phyloP scores from a whole-genome alignment of 768 basidiomycete genomes.

The Amanita molliuscula region DNA sequence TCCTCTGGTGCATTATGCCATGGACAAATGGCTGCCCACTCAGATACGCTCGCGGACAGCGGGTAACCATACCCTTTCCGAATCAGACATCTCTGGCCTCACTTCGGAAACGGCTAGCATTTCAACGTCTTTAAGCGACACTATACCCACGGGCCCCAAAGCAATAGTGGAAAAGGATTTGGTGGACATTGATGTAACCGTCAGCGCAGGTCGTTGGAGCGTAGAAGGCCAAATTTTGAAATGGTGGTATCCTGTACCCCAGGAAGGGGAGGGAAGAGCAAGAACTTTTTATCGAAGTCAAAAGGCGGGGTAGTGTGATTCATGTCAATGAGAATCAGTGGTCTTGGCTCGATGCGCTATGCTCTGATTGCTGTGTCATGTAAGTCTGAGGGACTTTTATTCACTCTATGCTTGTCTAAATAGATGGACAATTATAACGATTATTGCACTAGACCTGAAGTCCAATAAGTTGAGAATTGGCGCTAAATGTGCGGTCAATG shows the following conservation, averaged over 20 bases:
- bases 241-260: conserved; percentile 46
- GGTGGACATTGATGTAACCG: conserved; percentile 34
- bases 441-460: neutral
- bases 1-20: conserved; percentile 83
- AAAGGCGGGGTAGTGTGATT: conserved; percentile 20
- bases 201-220: conserved; percentile 30
- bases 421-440: neutral
- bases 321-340: neutral
- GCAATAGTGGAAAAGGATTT: conserved; percentile 14
- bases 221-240: conserved; percentile 37
- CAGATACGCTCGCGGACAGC: neutral
- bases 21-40: conserved; percentile 4
- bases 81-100: neutral
- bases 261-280: conserved; percentile 16
- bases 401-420: neutral
- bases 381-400: neutral
- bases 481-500: neutral
- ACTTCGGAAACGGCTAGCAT: conserved; percentile 1
- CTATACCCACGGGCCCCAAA: conserved; percentile 11
- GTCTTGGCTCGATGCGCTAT: conserved; percentile 1
- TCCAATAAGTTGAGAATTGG: neutral
- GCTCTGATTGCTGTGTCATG: conserved; percentile 2
- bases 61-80: neutral
- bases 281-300: conserved; percentile 25
- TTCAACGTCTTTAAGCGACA: conserved; percentile 3